phyloP scores from a whole-genome alignment of 1,284 basidiomycete species.

The Rhodotorula sp. region DNA sequence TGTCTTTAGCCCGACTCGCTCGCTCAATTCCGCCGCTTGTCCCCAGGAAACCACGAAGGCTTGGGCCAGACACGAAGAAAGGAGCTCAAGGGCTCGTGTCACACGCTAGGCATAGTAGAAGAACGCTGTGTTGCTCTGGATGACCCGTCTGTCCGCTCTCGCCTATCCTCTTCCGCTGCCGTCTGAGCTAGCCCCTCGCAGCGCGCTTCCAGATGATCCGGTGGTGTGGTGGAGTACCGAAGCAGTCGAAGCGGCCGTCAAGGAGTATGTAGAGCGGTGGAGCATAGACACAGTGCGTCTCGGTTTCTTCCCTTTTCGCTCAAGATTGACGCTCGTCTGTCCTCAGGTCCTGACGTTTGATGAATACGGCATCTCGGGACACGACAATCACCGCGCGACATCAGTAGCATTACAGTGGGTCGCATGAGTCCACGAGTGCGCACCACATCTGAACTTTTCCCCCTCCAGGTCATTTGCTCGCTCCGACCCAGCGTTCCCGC shows the following conservation, averaged over 20 bases:
- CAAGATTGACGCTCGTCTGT: not conserved
- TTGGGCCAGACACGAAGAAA: constrained; percentile 62
- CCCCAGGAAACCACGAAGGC: constrained; percentile 71
- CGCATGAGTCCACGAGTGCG: too few relatives aligned
- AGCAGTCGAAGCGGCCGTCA: constrained; percentile 62
- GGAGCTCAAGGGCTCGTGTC: constrained; percentile 70
- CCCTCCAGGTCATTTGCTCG: not conserved
- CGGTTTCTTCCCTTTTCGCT: constrained; percentile 51
- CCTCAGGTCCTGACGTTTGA: constrained; percentile 89
- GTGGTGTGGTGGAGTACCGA: constrained; percentile 64
- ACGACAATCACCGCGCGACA: constrained; percentile 85
- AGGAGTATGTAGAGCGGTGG: constrained; percentile 61
- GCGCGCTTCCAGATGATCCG: constrained; percentile 76
- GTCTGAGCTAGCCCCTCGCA: constrained; percentile 45
- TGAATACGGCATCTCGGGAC: constrained; percentile 70
- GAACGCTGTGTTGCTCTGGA: constrained; percentile 65
- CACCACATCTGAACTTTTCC: not conserved
- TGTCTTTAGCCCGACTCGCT: not conserved
- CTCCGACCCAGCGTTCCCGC: not conserved
- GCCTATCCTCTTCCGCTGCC: not conserved
- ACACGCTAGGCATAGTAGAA: constrained; percentile 64
- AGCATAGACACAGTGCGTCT: constrained; percentile 57
- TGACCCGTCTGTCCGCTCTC: constrained; percentile 61
- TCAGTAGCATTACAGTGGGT: constrained; percentile 49
- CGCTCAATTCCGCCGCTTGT: constrained; percentile 53